phyloP scores from a whole-genome alignment of 2,329 filamentous ascomycete genomes.

The Allantophomopsis lycopodina region DNA sequence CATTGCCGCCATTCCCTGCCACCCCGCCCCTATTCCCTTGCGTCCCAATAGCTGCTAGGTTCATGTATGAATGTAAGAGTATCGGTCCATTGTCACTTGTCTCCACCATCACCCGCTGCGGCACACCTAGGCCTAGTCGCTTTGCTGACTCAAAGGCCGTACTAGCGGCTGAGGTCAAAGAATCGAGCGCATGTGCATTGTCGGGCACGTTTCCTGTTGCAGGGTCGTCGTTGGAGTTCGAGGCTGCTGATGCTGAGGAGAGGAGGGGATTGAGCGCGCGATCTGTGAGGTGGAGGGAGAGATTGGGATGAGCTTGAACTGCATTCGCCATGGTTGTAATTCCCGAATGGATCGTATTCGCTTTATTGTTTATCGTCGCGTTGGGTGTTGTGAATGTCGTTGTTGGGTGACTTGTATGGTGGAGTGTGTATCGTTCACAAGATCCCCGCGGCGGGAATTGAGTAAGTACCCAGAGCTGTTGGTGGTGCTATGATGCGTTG shows the following conservation, averaged over 20 bases:
- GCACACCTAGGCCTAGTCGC: conserved; percentile 36
- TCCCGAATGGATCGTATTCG: neutral
- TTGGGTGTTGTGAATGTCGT: neutral
- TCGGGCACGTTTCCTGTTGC: conserved; percentile 5
- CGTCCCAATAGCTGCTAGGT: conserved; percentile 12
- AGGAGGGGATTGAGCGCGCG: conserved; percentile 41
- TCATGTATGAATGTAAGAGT: conserved; percentile 29
- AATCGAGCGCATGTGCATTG: conserved; percentile 31
- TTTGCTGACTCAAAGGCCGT: conserved; percentile 35
- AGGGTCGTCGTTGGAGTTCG: conserved; percentile 2
- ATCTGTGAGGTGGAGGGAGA: conserved; percentile 44
- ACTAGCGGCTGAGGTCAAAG: conserved; percentile 37
- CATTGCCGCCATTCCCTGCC: too few relatives aligned
- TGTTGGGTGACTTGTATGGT: too few relatives aligned
- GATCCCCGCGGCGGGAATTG: neutral
- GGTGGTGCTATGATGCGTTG: too few relatives aligned
- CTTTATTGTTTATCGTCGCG: neutral
- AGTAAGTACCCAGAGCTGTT: too few relatives aligned
- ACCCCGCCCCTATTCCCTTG: neutral
- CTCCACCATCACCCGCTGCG: conserved; percentile 45
- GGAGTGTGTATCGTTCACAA: neutral
- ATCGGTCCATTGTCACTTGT: conserved; percentile 25
- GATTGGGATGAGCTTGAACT: conserved; percentile 11
- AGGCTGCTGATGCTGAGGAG: conserved; percentile 19
- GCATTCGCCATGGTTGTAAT: conserved; percentile 1